Base-by-base conservation (phyloP, 495 filamentous ascomycete species). In the Hypoxylon lenormandii region DNA sequence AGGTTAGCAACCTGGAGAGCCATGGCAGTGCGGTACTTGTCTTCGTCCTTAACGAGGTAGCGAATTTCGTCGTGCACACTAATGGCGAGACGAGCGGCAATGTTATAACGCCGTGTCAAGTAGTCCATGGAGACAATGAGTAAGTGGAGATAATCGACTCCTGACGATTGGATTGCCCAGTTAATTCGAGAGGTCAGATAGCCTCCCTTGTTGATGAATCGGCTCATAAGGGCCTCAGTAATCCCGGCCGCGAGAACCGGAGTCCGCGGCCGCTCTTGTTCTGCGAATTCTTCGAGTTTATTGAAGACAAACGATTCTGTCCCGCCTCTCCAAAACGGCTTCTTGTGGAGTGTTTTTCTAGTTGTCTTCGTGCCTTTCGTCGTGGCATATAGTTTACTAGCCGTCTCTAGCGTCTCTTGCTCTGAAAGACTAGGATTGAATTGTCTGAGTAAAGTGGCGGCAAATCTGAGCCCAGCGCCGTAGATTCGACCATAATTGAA, bases 401-500 rank as follows among this genome's bases (percentile, higher is more conserved):
- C 93, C 40, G 90, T 91, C 23, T 89, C 81, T 8, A 87, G 80
- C 0, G 94, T 94, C 73, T 96, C 82, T 40, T 82, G 78, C 52
- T 98, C 95, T 0, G 88, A 87, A 23, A 97, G 81, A 43, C 75
- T 81, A 10, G 95, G 92, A 71, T 97, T 97, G 79, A 98, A 99
- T 72, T 97, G 94, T 16, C 92, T 86, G 19, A 99, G 85, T 2
- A 99, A 82, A 8, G 91, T 94, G 13, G 90, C 88, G 3, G 95
- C 95, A 76, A 98, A 99, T 68, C 92, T 97, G 48, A 97, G 81
- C 7, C 95, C 95, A 36, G 95, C 95, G 36, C 95, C 95, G 72
- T 99, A 99, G 50, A 99, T 99, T 21, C 95, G 92, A 10, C 95
- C 95, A 72, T 98, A 99, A 77, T 98, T 99, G 81, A 99, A 99